Base-by-base conservation (phyloP, 164 flowering plant species). In the Amborella trichopoda region DNA sequence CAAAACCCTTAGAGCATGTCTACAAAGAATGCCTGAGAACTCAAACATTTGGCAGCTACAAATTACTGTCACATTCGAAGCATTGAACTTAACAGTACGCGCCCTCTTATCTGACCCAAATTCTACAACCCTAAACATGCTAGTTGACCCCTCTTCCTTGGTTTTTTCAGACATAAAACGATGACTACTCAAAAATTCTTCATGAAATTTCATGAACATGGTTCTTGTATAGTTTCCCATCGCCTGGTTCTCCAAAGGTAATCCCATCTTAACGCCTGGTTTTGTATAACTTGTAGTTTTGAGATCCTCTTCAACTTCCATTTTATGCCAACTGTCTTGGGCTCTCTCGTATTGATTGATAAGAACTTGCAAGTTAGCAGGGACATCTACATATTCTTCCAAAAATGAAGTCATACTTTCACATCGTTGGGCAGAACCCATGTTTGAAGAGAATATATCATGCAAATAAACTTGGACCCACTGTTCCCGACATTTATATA, bases 301-400 rank as follows among this genome's bases (percentile, higher is more conserved):
- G 25, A n/a, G 23, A 21, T 41, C 21, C 9, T 18, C 23, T 2
- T 16, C 45, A 6, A 22, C 14, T 41, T 17, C 45, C 45, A 19
- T 41, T 20, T 41, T 26, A 20, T 18, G 23, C 23, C 45, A 22
- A 41, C 45, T 41, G 21, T 18, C 45, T 20, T 19, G 10, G 14
- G 45, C 45, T 16, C 23, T 41, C 14, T 41, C 45, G 23, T 21
- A 41, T 14, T 41, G 45, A 4, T 18, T 18, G 23, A 41, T 6
- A 20, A 41, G 23, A 19, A 26, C 8, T 21, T n/a, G 16, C 23
- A 41, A 22, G 11, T 53, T 72, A 19, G 79, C 66, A 6, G 66
- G 50, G 38, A 69, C 74, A 60, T 69, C 23, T 11, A 41, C 33
- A 19, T 17, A 44, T 14, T 32, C 43, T 30, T 41, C 45, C 19